A percentile compares a stretch with the other conserved stretches of the same genome.
These are phyloP conservation scores for Lentinula sp. DNA, from an alignment of 768 basidiomycete species.

Conservation along the genomic window DNA sequence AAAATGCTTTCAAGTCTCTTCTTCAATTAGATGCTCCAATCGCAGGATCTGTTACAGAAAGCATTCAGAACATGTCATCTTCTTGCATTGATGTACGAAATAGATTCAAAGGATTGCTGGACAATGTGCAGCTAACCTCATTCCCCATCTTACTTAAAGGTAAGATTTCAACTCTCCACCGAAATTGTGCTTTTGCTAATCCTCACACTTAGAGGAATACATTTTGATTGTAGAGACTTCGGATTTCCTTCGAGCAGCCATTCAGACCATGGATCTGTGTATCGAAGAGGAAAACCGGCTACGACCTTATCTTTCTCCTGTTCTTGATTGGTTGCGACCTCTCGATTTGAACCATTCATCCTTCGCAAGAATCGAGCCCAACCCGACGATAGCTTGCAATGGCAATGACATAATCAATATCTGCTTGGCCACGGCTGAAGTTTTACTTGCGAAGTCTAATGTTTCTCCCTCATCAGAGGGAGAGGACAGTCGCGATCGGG, in stretches of 20 bases:
- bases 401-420: constrained; percentile 47
- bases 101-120: neutral
- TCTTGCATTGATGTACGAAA: neutral
- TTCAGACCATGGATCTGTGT: neutral
- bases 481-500: constrained; percentile 15
- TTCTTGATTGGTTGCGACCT: neutral
- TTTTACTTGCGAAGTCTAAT: constrained; percentile 38
- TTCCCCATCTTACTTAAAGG: constrained; percentile 1
- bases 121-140: neutral
- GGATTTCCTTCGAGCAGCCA: neutral
- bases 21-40: neutral
- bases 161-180: neutral
- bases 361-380: neutral
- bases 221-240: neutral
- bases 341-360: neutral
- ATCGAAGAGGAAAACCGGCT: neutral
- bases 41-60: neutral
- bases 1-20: constrained; percentile 18
- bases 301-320: neutral
- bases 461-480: constrained; percentile 19
- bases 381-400: neutral
- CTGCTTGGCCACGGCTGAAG: constrained; percentile 63
- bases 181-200: neutral
- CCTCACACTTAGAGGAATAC: neutral
- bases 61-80: neutral